Evolutionary conservation across 768 basidiomycete species (phyloP).

Genomic region (Hericium erinaceus): DNA sequence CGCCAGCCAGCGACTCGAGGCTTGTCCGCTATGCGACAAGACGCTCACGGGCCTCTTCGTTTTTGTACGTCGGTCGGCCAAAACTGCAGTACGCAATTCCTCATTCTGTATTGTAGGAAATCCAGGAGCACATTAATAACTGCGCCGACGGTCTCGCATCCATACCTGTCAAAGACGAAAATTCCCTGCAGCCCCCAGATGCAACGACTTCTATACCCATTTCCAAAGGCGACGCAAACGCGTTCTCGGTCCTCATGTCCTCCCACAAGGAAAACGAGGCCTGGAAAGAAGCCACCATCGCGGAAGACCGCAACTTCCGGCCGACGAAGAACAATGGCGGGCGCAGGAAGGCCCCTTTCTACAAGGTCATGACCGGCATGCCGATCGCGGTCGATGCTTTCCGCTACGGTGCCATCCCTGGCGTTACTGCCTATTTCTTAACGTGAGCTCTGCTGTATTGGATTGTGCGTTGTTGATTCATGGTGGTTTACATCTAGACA

Average conservation of each 20-base stretch:
- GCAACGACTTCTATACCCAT: neutral
- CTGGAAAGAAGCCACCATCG: conserved; percentile 72
- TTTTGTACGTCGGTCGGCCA: conserved; percentile 19
- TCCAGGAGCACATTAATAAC: conserved; percentile 45
- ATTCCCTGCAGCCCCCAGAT: no score
- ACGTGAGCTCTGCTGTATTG: conserved; percentile 39
- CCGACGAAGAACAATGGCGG: conserved; percentile 37
- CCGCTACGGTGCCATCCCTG: conserved; percentile 85
- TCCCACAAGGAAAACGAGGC: conserved; percentile 69
- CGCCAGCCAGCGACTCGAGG: conserved; percentile 5
- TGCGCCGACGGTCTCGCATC: conserved; percentile 36
- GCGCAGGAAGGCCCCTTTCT: conserved; percentile 83
- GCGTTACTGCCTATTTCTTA: conserved; percentile 83
- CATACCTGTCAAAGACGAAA: neutral
- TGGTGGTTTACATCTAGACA: conserved; percentile 41
- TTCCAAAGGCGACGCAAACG: conserved; percentile 22
- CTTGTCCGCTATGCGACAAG: conserved; percentile 25
- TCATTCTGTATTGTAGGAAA: conserved; percentile 26
- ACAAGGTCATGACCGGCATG: conserved; percentile 94
- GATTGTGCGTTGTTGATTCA: no score
- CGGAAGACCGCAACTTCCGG: conserved; percentile 39
- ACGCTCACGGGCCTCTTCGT: conserved; percentile 18
- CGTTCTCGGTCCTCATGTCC: conserved; percentile 87
- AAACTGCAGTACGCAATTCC: neutral
- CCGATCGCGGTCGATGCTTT: conserved; percentile 98